Percentiles rank a stretch among this genome's conserved stretches.
phyloP scores from a whole-genome alignment of 257 asterid species.

The Fraxinus americana region DNA sequence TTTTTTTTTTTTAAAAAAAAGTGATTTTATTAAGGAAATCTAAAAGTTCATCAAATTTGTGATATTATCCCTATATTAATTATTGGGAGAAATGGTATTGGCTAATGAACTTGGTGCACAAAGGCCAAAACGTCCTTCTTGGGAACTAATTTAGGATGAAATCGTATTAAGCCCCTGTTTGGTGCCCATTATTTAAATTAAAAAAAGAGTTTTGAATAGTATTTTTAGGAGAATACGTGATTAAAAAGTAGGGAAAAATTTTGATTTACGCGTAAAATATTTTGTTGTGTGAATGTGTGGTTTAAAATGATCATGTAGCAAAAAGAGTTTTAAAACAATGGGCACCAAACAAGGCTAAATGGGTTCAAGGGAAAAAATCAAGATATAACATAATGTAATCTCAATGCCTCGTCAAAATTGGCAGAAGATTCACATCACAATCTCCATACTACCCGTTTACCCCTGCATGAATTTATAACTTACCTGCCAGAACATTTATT shows the following conservation, averaged over 20 bases:
- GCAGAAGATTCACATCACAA: slow-evolving; percentile 2
- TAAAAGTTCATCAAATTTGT: not conserved
- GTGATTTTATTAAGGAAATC: not conserved
- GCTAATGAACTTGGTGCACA: not conserved
- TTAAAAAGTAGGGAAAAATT: too few relatives aligned
- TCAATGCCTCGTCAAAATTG: not conserved
- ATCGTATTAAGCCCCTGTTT: too few relatives aligned
- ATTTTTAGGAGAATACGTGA: too few relatives aligned
- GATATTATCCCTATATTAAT: not conserved
- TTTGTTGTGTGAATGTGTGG: too few relatives aligned
- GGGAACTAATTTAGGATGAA: too few relatives aligned
- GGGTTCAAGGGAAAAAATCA: slow-evolving; percentile 10
- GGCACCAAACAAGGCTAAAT: too few relatives aligned
- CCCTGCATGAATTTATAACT: slow-evolving; percentile 1
- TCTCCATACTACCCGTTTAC: not conserved
- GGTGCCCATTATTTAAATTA: too few relatives aligned
- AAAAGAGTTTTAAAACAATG: too few relatives aligned
- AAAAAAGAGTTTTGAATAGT: too few relatives aligned
- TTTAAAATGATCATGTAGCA: too few relatives aligned
- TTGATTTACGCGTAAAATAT: too few relatives aligned
- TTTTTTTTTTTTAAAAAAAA: not conserved
- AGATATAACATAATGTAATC: not conserved
- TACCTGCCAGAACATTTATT: slow-evolving; percentile 84
- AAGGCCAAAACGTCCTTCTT: too few relatives aligned
- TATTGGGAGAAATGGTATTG: not conserved